These are phyloP conservation scores for Xylaria castorea DNA, from an alignment of 495 filamentous ascomycete genomes.

Conservation along the genomic window DNA sequence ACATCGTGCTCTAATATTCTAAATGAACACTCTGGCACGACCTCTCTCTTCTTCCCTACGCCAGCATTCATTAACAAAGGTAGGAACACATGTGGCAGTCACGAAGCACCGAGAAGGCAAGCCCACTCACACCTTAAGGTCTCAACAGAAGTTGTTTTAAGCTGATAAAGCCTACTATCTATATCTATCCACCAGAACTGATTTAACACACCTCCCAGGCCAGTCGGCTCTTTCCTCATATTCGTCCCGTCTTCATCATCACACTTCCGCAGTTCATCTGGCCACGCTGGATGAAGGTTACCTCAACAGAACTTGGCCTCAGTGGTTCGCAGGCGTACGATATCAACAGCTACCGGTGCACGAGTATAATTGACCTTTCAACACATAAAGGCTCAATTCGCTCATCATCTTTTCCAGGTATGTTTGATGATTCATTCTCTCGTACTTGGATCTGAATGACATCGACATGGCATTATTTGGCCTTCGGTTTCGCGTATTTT, in stretches of 20 bases:
- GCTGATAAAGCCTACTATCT: neutral
- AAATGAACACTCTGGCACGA: neutral
- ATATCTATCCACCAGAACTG: neutral
- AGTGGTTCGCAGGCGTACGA: too few species aligned
- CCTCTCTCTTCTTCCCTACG: neutral
- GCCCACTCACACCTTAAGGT: neutral
- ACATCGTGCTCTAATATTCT: neutral
- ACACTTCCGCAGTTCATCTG: neutral
- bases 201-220: neutral
- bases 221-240: neutral
- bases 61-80: neutral
- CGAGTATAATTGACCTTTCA: neutral
- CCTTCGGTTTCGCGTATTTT: neutral
- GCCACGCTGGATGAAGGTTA: neutral
- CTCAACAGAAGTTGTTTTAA: neutral
- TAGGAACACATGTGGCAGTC: neutral
- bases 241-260: neutral
- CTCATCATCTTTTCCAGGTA: neutral
- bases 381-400: neutral
- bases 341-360: too few species aligned
- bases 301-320: too few species aligned
- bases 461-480: neutral
- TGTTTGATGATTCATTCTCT: neutral
- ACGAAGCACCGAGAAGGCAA: neutral
- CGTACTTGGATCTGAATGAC: neutral